A percentile compares a stretch with the other conserved stretches of the same genome.
phyloP scores from a whole-genome alignment of 176 grass and related monocot genomes.

The Hordeum vulgare region MorexV3_pseudomolecules_assembly NC_058523.1:547626119-547626618 shows the following conservation, averaged over 20 bases:
- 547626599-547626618: neutral
- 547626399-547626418: neutral
- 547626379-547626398: neutral
- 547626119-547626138: neutral
- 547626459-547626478: slow-evolving; percentile 99
- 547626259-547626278: slow-evolving; percentile 94
- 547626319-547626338: neutral
- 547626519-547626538: slow-evolving; percentile 99
- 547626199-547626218: slow-evolving; percentile 88
- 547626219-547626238: slow-evolving; percentile 57
- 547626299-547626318: slow-evolving; percentile 33
- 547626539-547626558: slow-evolving; percentile 87
- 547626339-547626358: neutral
- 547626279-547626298: slow-evolving; percentile 96
- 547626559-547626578: neutral
- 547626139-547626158: slow-evolving; percentile 10
- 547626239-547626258: slow-evolving; percentile 88
- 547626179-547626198: slow-evolving; percentile 93
- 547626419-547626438: neutral
- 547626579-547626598: neutral
- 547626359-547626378: neutral
- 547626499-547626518: slow-evolving; percentile 97
- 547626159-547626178: slow-evolving; percentile 41
- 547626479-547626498: slow-evolving; percentile 83
- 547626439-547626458: slow-evolving; percentile 27